These are phyloP conservation scores for Guillardia theta DNA, from an alignment of 78 protist genomes.

Conservation along the genomic window DNA sequence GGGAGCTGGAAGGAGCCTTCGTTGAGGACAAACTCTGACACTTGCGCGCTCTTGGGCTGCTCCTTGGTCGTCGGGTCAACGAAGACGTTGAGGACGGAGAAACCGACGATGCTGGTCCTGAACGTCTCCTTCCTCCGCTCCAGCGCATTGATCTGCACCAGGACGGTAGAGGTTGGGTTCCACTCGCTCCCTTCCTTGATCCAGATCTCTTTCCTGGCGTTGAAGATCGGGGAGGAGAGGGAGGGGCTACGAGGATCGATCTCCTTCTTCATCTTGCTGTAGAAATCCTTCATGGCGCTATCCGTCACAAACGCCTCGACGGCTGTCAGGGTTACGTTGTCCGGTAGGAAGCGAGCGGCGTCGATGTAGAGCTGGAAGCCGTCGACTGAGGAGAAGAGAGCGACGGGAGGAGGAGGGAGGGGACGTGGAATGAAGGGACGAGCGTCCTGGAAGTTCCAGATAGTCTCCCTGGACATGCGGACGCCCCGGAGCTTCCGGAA, in stretches of 20 bases:
- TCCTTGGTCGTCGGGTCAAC: background rate
- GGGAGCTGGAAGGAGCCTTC: background rate
- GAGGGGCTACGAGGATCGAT: background rate
- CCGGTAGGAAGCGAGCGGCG: background rate
- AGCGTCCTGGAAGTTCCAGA: too few relatives aligned
- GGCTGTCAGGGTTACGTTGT: slow-evolving; percentile 11
- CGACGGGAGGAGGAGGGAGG: background rate
- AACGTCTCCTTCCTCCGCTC: background rate
- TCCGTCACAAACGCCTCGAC: background rate
- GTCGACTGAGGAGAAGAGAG: background rate
- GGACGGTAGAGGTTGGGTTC: background rate
- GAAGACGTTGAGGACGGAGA: background rate
- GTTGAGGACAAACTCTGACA: background rate
- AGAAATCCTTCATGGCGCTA: background rate
- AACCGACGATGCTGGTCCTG: background rate
- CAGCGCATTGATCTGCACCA: background rate
- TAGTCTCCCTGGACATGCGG: too few relatives aligned
- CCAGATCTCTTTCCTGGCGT: background rate
- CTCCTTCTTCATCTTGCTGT: background rate
- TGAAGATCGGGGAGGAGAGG: background rate
- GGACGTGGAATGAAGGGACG: too few relatives aligned
- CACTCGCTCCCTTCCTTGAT: too few relatives aligned
- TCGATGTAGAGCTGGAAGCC: slow-evolving; percentile 8
- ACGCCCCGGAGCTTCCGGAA: too few relatives aligned
- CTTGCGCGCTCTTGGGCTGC: background rate